Evolutionary conservation across 768 basidiomycete species (phyloP).

Genomic region (Postia placenta): DNA sequence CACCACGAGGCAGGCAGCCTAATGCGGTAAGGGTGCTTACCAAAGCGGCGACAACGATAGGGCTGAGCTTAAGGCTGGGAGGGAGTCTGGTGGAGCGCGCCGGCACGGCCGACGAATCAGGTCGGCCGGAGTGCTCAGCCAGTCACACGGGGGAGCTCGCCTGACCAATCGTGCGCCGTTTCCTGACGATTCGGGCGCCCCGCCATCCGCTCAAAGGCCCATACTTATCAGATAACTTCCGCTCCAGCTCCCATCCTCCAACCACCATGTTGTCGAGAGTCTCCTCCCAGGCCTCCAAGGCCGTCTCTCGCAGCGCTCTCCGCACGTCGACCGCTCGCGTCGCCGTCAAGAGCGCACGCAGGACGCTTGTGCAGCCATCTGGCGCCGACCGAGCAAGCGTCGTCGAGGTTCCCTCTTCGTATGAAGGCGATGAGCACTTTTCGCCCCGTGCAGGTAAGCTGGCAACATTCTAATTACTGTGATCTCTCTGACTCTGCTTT

Average conservation of each 20-base stretch:
- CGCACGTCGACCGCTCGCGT: conserved; percentile 12
- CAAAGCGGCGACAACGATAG: conserved; percentile 1
- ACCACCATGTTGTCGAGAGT: conserved; percentile 25
- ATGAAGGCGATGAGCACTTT: conserved; percentile 58
- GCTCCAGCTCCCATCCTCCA: conserved; percentile 4
- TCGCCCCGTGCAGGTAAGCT: conserved; percentile 60
- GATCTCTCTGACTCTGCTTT: not conserved
- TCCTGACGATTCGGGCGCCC: conserved; percentile 2
- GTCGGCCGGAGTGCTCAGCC: not conserved
- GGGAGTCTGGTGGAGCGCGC: conserved; percentile 4
- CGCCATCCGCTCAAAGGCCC: not conserved
- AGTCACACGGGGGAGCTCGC: no score
- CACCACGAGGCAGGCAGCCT: conserved; percentile 2
- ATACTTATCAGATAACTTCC: conserved; percentile 22
- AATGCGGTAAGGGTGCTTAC: not conserved
- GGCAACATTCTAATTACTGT: not conserved
- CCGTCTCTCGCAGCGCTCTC: conserved; percentile 17
- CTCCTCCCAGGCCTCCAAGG: conserved; percentile 18
- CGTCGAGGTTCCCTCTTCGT: conserved; percentile 72
- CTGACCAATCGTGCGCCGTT: conserved; percentile 2
- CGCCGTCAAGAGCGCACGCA: conserved; percentile 25
- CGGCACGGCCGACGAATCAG: not conserved
- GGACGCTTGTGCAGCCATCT: conserved; percentile 77
- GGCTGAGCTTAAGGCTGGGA: not conserved
- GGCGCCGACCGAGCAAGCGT: conserved; percentile 78